Conservation (phyloP, 257 asterid species). For the Penstemon davidsonii region DNA sequence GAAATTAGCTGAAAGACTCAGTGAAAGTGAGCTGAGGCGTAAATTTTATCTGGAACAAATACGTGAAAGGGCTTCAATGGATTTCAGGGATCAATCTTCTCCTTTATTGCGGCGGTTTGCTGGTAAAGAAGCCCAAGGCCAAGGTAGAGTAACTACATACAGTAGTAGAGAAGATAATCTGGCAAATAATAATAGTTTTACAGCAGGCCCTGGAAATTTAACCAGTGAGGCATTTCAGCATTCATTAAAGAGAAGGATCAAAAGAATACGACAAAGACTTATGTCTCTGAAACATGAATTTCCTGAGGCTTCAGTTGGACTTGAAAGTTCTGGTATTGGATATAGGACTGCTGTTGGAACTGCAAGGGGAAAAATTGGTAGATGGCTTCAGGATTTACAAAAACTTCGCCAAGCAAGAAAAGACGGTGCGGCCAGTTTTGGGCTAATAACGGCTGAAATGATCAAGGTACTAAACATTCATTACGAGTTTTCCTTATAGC, state of each 20-base stretch:
- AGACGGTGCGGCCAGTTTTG: conserved; percentile 89
- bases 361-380: conserved; percentile 81
- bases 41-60: conserved; percentile 94
- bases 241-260: conserved; percentile 74
- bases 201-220: conserved; percentile 45
- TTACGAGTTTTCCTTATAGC: conserved; percentile 4
- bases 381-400: conserved; percentile 97
- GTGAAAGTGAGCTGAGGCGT: conserved; percentile 94
- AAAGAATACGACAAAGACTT: conserved; percentile 83
- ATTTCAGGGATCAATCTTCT: conserved; percentile 97
- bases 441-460: conserved; percentile 86
- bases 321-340: conserved; percentile 80
- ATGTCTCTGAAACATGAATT: conserved; percentile 94
- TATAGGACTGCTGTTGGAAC: conserved; percentile 82
- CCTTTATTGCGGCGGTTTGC: conserved; percentile 82
- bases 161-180: conserved; percentile 59
- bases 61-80: conserved; percentile 97
- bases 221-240: conserved; percentile 61
- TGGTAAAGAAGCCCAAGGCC: conserved; percentile 72
- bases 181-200: conserved; percentile 44
- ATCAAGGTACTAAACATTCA: conserved; percentile 60
- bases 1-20: conserved; percentile 88
- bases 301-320: conserved; percentile 73
- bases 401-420: conserved; percentile 96
- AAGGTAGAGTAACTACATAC: conserved; percentile 52